phyloP scores from a whole-genome alignment of 192 early-diverging fungal genomes.

The Pilobolus umbonatus region DNA sequence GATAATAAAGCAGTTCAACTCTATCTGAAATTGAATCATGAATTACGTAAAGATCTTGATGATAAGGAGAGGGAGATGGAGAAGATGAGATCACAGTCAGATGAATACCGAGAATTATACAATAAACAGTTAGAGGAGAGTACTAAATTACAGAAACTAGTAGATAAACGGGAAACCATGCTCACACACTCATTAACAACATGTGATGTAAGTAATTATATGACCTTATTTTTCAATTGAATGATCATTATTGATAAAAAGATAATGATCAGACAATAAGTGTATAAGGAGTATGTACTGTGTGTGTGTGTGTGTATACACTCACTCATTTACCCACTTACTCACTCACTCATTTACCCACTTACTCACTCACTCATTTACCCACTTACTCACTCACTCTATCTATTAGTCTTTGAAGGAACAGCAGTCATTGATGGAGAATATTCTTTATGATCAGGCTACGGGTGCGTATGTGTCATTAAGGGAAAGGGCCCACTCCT shows the following conservation, averaged over 20 bases:
- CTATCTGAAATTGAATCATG: constrained; percentile 27
- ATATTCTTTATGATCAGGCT: constrained; percentile 29
- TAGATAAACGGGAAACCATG: constrained; percentile 29
- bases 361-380: too few species aligned
- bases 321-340: too few species aligned
- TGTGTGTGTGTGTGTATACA: too few species aligned
- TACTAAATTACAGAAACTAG: constrained; percentile 10
- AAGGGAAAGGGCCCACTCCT: background rate
- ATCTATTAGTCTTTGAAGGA: constrained; percentile 24
- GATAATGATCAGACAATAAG: too few species aligned
- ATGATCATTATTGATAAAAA: background rate
- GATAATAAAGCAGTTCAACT: constrained; percentile 1
- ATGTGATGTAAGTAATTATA: constrained; percentile 20
- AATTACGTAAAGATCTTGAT: constrained; percentile 30
- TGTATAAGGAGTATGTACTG: too few species aligned
- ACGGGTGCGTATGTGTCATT: constrained; percentile 15
- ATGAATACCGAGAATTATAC: constrained; percentile 22
- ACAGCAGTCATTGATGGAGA: constrained; percentile 28
- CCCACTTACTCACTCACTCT: background rate
- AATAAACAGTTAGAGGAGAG: constrained; percentile 3
- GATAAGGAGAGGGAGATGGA: background rate
- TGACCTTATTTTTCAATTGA: background rate
- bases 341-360: too few species aligned
- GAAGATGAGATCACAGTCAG: background rate
- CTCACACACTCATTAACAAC: constrained; percentile 26